Evolutionary conservation across 2,329 filamentous ascomycete species (phyloP), one percentile per base, ranked within the genome.

Genomic region (Fusarium annulatum): DNA sequence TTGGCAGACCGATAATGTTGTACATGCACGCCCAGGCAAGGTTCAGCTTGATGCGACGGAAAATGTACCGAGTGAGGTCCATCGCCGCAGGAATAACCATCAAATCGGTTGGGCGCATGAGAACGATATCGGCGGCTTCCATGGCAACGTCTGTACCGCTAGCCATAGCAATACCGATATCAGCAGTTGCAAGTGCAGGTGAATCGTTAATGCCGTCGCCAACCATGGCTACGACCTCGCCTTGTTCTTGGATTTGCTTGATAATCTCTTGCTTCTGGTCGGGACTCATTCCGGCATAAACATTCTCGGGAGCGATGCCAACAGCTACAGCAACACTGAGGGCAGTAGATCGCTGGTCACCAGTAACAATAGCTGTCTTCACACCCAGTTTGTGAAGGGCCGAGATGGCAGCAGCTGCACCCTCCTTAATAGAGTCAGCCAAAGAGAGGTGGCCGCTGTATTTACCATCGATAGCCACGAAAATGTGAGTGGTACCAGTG

Each of bases 121-220:
- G 91, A 21, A 99, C 96, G 23, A 99, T 91, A 78, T 97, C 95
- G 0, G 96, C 96, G 2, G 96, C 96, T 84, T 98, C 96, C 91
- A 99, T 97, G 56, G 96, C 96, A 3, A 99, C 96, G 80, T 98
- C 96, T 1, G 96, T 98, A 64, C 96, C 96, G 12, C 92, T 95
- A 9, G 94, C 89, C 82, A 99, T 94, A 65, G 95, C 95, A 75
- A 99, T 97, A 72, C 96, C 96, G 34, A 98, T 91, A 76, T 97
- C 92, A 16, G 96, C 95, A 1, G 95, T 97, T 1, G 95, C 96
- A 16, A 99, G 90, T 2, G 96, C 96, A 1, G 96, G 96, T 0
- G 95, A 97, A 85, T 99, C 96, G 83, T 99, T 99, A 88, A 99
- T 98, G 46, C 96, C 96, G 81, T 99, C 96, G 59, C 96, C 95